Evolutionary conservation across 768 basidiomycete genomes (phyloP), one percentile per base, ranked within the genome.

Genomic region (Albatrellus ellisii): DNA sequence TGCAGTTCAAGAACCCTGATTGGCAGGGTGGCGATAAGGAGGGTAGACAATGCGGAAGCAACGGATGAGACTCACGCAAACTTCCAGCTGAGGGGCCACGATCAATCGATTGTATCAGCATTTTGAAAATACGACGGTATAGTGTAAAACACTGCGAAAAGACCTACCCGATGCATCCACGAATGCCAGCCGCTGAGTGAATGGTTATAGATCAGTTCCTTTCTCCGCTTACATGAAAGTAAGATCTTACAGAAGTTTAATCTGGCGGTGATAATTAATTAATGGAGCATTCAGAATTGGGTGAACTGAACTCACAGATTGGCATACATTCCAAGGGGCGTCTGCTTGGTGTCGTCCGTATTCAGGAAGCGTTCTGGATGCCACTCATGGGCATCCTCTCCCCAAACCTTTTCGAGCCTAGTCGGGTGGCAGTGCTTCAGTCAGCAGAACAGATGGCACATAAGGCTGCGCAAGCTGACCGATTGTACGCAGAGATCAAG

Each of bases 1-100:
- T 62, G 62, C 51, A 59, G 56, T 41, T 65, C 63, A 18, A 60
- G 52, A 12, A 61, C 49, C 36, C 47, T 59, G 25, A 2, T 53
- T 26, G 43, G 11, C 54, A 47, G 2, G 53, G 53, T 31, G 61
- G 52, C 2, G n/a, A n/a, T n/a, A n/a, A n/a, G n/a, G n/a, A n/a
- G n/a, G n/a, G n/a, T n/a, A n/a, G n/a, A n/a, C n/a, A n/a, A n/a
- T n/a, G n/a, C n/a, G n/a, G n/a, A n/a, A n/a, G n/a, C n/a, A n/a
- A n/a, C n/a, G n/a, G n/a, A n/a, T n/a, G n/a, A n/a, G n/a, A n/a
- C n/a, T n/a, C n/a, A n/a, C n/a, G n/a, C n/a, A n/a, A n/a, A n/a
- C n/a, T n/a, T n/a, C n/a, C n/a, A n/a, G n/a, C n/a, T n/a, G n/a
- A n/a, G n/a, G n/a, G n/a, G n/a, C n/a, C n/a, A n/a, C n/a, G n/a